These are phyloP conservation scores for Byssoonygena ceratinophila DNA, from an alignment of 2,329 filamentous ascomycete genomes.

Conservation along the genomic window DNA sequence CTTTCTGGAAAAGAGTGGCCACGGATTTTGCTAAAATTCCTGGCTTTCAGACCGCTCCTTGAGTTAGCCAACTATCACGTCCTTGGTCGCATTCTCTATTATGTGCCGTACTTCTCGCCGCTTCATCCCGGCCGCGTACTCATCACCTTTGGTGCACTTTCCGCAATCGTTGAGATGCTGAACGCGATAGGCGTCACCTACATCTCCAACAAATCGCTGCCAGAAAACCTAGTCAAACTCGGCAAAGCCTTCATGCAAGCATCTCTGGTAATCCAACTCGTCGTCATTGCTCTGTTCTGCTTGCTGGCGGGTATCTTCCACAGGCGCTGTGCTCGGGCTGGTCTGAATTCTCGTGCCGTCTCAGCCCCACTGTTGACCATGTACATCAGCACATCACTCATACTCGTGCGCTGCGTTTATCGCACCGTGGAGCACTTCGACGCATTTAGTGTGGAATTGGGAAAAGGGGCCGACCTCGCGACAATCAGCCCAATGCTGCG, in stretches of 20 bases:
- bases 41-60: constrained; percentile 43
- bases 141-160: constrained; percentile 41
- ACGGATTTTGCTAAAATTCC: background rate
- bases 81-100: constrained; percentile 50
- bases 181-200: constrained; percentile 41
- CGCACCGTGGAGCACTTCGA: constrained; percentile 47
- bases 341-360: constrained; percentile 19
- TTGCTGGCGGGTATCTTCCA: constrained; percentile 13
- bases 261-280: constrained; percentile 42
- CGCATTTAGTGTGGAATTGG: background rate
- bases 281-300: constrained; percentile 44
- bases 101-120: constrained; percentile 50
- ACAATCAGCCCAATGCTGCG: constrained; percentile 38
- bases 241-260: constrained; percentile 39
- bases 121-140: constrained; percentile 25
- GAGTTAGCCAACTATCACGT: constrained; percentile 54
- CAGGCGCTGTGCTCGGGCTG: constrained; percentile 26
- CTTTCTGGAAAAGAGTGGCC: background rate
- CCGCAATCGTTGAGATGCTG: constrained; percentile 40
- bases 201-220: constrained; percentile 41
- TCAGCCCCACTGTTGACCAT: constrained; percentile 38
- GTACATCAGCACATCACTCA: constrained; percentile 41
- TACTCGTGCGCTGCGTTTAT: constrained; percentile 45
- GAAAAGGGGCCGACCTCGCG: background rate
- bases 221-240: constrained; percentile 38